phyloP scores from a whole-genome alignment of 2,329 filamentous ascomycete genomes.

The Penicillium expansum region DNA sequence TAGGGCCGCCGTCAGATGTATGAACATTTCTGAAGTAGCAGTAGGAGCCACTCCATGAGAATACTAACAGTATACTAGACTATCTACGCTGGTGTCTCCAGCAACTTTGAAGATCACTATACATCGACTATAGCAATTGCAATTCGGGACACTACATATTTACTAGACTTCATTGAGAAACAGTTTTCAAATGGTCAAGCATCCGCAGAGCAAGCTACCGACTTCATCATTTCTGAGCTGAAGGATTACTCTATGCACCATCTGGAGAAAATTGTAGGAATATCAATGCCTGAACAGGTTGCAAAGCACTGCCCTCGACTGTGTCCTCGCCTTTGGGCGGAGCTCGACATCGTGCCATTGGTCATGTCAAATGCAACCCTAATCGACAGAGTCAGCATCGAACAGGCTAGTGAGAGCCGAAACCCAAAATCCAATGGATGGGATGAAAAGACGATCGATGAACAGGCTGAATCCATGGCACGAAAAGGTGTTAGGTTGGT shows the following conservation, averaged over 20 bases:
- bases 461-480: slow-evolving; percentile 78
- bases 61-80: slow-evolving; percentile 27
- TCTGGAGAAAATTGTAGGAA: slow-evolving; percentile 70
- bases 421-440: slow-evolving; percentile 29
- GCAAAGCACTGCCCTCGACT: slow-evolving; percentile 61
- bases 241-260: slow-evolving; percentile 62
- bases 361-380: slow-evolving; percentile 50
- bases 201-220: slow-evolving; percentile 50
- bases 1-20: slow-evolving; percentile 40
- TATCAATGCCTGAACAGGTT: slow-evolving; percentile 63
- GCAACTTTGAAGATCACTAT: slow-evolving; percentile 35
- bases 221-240: slow-evolving; percentile 59
- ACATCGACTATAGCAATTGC: slow-evolving; percentile 63
- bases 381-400: slow-evolving; percentile 8
- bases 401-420: slow-evolving; percentile 26
- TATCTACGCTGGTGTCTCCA: slow-evolving; percentile 44
- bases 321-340: slow-evolving; percentile 69
- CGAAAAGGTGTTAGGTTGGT: slow-evolving; percentile 70
- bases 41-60: neutral
- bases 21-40: slow-evolving; percentile 2
- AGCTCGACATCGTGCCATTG: slow-evolving; percentile 73
- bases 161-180: slow-evolving; percentile 68
- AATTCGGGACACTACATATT: slow-evolving; percentile 71
- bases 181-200: slow-evolving; percentile 50
- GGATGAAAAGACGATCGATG: slow-evolving; percentile 64